Percentiles rank a stretch among this genome's conserved stretches.
phyloP scores from a whole-genome alignment of 805 yeast genomes.

The Saccharomycopsis malanga region DNA sequence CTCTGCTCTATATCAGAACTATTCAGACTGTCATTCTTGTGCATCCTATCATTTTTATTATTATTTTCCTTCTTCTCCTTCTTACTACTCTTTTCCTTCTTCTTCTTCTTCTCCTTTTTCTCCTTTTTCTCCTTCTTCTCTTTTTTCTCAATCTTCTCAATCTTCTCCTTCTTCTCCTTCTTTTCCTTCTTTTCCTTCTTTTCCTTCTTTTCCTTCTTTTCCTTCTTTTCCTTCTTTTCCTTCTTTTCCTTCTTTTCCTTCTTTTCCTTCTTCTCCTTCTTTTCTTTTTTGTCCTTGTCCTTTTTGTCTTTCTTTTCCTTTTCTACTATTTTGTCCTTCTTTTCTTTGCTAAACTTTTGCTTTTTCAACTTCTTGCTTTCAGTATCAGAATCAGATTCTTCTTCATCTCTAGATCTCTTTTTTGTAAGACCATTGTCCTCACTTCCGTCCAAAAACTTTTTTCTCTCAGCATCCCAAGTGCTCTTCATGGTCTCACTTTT shows the following conservation, averaged over 20 bases:
- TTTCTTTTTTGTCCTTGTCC: slow-evolving; percentile 25
- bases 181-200: slow-evolving; percentile 26
- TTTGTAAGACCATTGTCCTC: slow-evolving; percentile 24
- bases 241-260: slow-evolving; percentile 28
- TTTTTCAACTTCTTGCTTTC: slow-evolving; percentile 21
- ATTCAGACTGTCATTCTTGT: too few species aligned
- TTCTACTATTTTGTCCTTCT: slow-evolving; percentile 27
- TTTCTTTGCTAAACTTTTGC: slow-evolving; percentile 22
- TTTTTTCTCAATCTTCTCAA: slow-evolving; percentile 25
- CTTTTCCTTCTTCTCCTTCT: slow-evolving; percentile 27
- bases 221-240: slow-evolving; percentile 25
- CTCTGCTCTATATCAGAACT: too few species aligned
- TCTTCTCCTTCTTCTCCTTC: slow-evolving; percentile 26
- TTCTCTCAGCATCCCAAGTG: slow-evolving; percentile 67
- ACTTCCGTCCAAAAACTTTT: slow-evolving; percentile 26
- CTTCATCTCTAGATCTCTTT: slow-evolving; percentile 27
- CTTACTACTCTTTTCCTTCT: slow-evolving; percentile 27
- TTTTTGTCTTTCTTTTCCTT: slow-evolving; percentile 25
- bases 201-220: slow-evolving; percentile 27
- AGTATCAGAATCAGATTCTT: too few species aligned
- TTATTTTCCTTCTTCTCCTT: slow-evolving; percentile 28
- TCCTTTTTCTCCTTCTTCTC: slow-evolving; percentile 26
- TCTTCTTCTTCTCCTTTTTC: slow-evolving; percentile 26
- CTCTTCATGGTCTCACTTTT: slow-evolving; percentile 78
- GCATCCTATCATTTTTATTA: slow-evolving; percentile 25